Percentiles rank a stretch among this genome's conserved stretches.
Evolutionary conservation across 805 yeast species (phyloP).

Genomic region (Cyberlindnera petersonii): DNA sequence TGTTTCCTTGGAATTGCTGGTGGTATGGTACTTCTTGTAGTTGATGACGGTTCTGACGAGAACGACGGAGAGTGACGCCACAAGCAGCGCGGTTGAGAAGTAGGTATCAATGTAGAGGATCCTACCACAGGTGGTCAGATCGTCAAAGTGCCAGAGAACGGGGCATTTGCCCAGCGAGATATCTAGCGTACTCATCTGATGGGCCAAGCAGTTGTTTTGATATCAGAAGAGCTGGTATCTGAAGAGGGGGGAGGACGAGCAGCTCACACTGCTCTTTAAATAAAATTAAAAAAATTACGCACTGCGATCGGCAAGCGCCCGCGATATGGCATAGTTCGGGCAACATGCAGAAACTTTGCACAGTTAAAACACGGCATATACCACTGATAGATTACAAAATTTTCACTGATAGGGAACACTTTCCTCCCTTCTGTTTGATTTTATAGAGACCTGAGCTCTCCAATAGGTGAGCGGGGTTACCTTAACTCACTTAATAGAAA

Average conservation of each 20-base stretch:
- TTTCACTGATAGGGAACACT: too few species aligned
- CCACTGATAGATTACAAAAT: too few species aligned
- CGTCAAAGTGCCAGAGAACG: conserved; percentile 55
- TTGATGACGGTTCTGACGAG: conserved; percentile 8
- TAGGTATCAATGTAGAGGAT: conserved; percentile 35
- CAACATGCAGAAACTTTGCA: too few species aligned
- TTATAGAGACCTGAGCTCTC: too few species aligned
- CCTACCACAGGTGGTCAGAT: conserved; percentile 51
- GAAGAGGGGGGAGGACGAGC: not conserved
- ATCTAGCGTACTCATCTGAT: conserved; percentile 11
- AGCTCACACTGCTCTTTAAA: too few species aligned
- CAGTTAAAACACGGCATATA: too few species aligned
- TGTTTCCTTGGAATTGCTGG: conserved; percentile 12
- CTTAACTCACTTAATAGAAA: too few species aligned
- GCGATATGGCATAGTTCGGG: not conserved
- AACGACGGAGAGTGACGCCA: conserved; percentile 20
- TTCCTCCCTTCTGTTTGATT: too few species aligned
- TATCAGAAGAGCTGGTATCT: too few species aligned
- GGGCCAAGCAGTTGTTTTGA: not conserved
- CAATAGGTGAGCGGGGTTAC: too few species aligned
- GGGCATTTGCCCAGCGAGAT: conserved; percentile 11
- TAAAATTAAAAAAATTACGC: too few species aligned
- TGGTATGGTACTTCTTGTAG: conserved; percentile 4
- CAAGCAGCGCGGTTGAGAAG: conserved; percentile 34
- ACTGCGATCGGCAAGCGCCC: too few species aligned